Base-by-base conservation (phyloP, 805 yeast genomes). In the Candida tibetensis region DNA sequence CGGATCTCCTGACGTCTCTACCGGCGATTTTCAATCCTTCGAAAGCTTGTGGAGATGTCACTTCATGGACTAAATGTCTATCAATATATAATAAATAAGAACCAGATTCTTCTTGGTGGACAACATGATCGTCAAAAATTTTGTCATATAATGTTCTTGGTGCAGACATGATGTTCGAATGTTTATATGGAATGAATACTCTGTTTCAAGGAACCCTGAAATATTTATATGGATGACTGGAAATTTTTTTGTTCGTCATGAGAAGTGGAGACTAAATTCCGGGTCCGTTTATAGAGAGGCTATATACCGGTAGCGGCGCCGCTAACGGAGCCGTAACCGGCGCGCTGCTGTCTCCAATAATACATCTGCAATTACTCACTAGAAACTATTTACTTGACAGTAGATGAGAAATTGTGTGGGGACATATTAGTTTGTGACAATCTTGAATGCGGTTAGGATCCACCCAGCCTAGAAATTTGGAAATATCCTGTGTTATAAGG, bases 1-100 rank as follows among this genome's bases (percentile, higher is more conserved):
- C 96, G 6, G 74, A 71, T 71, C 99, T 81, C 74, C 99, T 84
- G 37, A 93, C 96, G 42, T 64, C 62, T 72, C 99, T 82, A 33
- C 84, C 86, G 12, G 97, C 96, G 55, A 81, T 84, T 47, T 74
- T 77, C 53, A 93, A 76, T 35, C 99, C 99, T 69, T 93, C 99
- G 58, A 93, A 93, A 8, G 99, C 99, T 67, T 93, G 99, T 25
- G 99, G 99, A 19, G 98, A 91, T 2, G 99, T 93, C 37, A 93
- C 99, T 69, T 93, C 99, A 64, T 93, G 99, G 35, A 93, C 96
- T 51, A 93, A 74, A 65, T 93, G 99, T 68, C 99, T 86, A 68
- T 93, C 99, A 43, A 93, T 91, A 66, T 87, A 93, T 44, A 93
- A 66, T 46, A 93, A 73, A 58, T 77, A 83, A 15, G 96, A 89